phyloP scores from a whole-genome alignment of 2,329 filamentous ascomycete genomes.

The Laburnicola sp. region DNA sequence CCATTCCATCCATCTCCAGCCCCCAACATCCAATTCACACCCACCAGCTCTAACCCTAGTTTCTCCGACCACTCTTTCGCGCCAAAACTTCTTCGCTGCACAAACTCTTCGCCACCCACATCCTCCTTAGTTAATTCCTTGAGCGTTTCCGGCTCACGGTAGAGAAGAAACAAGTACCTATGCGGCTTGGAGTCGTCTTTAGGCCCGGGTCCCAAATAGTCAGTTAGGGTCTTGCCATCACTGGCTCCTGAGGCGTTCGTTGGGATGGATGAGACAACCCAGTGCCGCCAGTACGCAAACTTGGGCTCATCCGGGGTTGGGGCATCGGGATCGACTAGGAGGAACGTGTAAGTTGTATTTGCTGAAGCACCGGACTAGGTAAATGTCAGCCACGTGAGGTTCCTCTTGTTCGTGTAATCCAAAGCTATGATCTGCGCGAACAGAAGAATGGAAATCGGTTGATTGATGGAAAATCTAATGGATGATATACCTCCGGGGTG shows the following conservation, averaged over 20 bases:
- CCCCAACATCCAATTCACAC: constrained; percentile 44
- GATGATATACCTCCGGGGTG: constrained; percentile 6
- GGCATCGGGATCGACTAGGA: constrained; percentile 59
- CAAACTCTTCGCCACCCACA: constrained; percentile 43
- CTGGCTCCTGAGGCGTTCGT: neutral
- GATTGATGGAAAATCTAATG: neutral
- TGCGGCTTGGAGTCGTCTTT: constrained; percentile 44
- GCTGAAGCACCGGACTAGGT: neutral
- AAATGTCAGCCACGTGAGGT: neutral
- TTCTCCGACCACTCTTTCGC: constrained; percentile 29
- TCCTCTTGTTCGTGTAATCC: no score
- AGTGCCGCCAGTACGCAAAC: constrained; percentile 61
- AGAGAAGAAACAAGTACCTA: constrained; percentile 40
- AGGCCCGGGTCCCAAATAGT: constrained; percentile 38
- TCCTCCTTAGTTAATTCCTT: constrained; percentile 29
- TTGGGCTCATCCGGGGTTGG: constrained; percentile 60
- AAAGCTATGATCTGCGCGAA: no score
- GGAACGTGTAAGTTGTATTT: constrained; percentile 48
- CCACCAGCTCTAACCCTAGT: constrained; percentile 36
- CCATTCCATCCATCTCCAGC: constrained; percentile 43
- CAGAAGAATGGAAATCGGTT: no score
- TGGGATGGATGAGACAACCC: constrained; percentile 47
- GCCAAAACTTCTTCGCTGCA: constrained; percentile 36
- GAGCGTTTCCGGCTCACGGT: constrained; percentile 28
- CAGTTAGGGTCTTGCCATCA: constrained; percentile 30